A percentile compares a stretch with the other conserved stretches of the same genome.
Evolutionary conservation across 2,329 filamentous ascomycete species (phyloP).

Genomic region (Exophiala oligosperma): DNA sequence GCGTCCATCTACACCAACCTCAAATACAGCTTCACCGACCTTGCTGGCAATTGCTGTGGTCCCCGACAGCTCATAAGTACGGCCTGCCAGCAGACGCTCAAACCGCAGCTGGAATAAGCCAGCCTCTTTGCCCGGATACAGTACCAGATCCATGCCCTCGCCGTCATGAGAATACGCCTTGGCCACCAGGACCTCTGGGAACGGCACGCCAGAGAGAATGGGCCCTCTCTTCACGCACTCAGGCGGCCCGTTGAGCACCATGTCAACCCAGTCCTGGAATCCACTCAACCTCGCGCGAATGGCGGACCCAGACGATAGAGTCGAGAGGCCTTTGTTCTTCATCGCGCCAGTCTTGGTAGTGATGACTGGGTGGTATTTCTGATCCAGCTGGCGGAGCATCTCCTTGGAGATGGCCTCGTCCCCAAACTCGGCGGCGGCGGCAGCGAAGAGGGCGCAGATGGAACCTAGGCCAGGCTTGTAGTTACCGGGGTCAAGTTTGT

Average conservation of each 20-base stretch:
- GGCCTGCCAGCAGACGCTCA: too few relatives aligned
- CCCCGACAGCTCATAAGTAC: neutral
- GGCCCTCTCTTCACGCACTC: constrained; percentile 5
- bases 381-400: constrained; percentile 17
- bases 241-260: constrained; percentile 15
- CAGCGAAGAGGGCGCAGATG: constrained; percentile 12
- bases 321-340: constrained; percentile 15
- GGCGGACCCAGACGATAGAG: constrained; percentile 9
- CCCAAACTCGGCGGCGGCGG: constrained; percentile 20
- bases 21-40: too few relatives aligned
- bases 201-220: constrained; percentile 10
- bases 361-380: constrained; percentile 20
- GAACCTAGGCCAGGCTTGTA: constrained; percentile 20
- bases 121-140: neutral
- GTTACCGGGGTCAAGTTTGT: constrained; percentile 25
- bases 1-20: too few relatives aligned
- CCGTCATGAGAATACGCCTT: constrained; percentile 16
- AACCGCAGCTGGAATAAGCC: too few relatives aligned
- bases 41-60: too few relatives aligned
- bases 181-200: constrained; percentile 20
- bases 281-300: constrained; percentile 2
- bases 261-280: constrained; percentile 16
- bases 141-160: constrained; percentile 13
- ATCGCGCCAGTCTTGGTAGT: constrained; percentile 13
- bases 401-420: constrained; percentile 14